Conservation (phyloP, 192 early-diverging fungal species). For the Backusella westeae region DNA sequence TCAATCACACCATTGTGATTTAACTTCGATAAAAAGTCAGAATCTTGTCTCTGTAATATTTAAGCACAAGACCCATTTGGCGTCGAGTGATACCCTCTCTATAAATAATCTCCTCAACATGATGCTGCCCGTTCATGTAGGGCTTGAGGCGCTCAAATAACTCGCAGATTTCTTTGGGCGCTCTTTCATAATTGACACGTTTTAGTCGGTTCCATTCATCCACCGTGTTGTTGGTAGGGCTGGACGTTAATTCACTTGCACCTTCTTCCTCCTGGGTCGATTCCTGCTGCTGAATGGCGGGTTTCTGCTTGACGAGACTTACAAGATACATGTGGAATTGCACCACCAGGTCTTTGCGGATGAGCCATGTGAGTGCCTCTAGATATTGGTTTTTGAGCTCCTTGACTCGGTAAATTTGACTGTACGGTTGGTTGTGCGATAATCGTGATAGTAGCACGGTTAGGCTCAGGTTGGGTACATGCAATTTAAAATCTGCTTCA, state of each 20-base stretch:
- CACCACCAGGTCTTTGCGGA: constrained; percentile 71
- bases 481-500: constrained; percentile 53
- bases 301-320: constrained; percentile 49
- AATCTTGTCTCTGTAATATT: constrained; percentile 34
- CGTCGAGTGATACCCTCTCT: constrained; percentile 50
- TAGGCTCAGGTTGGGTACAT: constrained; percentile 58
- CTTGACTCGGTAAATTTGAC: constrained; percentile 54
- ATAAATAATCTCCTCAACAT: constrained; percentile 79
- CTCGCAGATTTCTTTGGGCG: constrained; percentile 50
- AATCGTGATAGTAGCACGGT: constrained; percentile 55
- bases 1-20: not conserved
- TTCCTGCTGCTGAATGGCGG: not conserved
- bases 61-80: constrained; percentile 29
- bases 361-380: constrained; percentile 79
- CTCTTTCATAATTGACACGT: constrained; percentile 49
- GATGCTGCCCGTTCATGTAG: constrained; percentile 76
- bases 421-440: constrained; percentile 54
- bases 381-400: constrained; percentile 67
- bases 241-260: constrained; percentile 12
- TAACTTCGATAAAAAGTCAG: constrained; percentile 31
- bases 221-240: constrained; percentile 24
- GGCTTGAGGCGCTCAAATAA: constrained; percentile 64
- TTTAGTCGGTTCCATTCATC: constrained; percentile 34
- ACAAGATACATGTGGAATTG: constrained; percentile 83
- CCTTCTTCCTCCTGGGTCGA: not conserved